Evolutionary conservation across 225 moss, liverwort and hornwort species (phyloP).

Genomic region (Thuidium tamariscinum): DNA sequence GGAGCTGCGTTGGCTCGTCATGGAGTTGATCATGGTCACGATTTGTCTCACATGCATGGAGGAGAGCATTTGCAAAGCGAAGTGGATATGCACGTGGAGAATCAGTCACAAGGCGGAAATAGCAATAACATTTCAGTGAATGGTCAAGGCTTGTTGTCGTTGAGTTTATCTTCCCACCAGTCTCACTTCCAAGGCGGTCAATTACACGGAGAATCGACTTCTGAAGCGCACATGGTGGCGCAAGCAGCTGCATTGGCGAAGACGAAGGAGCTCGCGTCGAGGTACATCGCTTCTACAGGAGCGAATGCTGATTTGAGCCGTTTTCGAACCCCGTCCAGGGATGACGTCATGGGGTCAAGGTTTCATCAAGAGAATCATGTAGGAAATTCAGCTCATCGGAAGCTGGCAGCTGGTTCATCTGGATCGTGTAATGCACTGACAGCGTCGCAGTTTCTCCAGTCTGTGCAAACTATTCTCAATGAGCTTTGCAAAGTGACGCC

Average conservation of each 20-base stretch:
- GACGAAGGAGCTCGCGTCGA: conserved; percentile 44
- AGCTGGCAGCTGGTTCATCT: background rate
- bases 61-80: conserved; percentile 30
- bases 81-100: conserved; percentile 21
- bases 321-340: conserved; percentile 38
- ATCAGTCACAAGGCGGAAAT: conserved; percentile 12
- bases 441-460: conserved; percentile 20
- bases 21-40: background rate
- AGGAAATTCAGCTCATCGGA: background rate
- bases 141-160: conserved; percentile 53
- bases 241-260: conserved; percentile 47
- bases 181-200: conserved; percentile 38
- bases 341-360: conserved; percentile 17
- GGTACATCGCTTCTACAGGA: conserved; percentile 21
- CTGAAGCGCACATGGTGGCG: conserved; percentile 19
- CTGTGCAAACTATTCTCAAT: conserved; percentile 35
- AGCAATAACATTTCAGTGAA: conserved; percentile 4
- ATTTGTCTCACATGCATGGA: conserved; percentile 22
- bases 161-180: conserved; percentile 59
- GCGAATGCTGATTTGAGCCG: conserved; percentile 41
- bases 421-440: conserved; percentile 3
- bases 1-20: conserved; percentile 13
- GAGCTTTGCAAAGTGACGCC: conserved; percentile 48
- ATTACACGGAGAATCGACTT: conserved; percentile 17
- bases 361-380: conserved; percentile 12